Percentiles rank a stretch among this genome's conserved stretches.
Conservation (phyloP, 306 rosid species). For the Begonia peltatifolia region DNA sequence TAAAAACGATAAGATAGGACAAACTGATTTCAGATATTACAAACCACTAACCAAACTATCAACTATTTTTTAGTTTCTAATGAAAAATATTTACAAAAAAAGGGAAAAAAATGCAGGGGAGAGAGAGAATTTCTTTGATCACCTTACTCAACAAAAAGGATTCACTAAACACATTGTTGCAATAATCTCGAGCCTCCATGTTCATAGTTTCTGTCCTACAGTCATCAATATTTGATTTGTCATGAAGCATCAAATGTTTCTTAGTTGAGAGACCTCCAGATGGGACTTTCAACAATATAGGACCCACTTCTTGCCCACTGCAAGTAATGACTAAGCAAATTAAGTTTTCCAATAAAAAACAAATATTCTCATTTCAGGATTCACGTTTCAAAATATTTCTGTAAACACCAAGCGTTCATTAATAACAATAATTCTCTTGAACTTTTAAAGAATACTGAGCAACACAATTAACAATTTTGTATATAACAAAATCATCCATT, state of each 20-base stretch:
- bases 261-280: conserved; percentile 15
- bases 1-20: not conserved
- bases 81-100: not conserved
- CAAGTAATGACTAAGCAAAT: conserved; percentile 2
- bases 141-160: conserved; percentile 42
- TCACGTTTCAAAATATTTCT: no score
- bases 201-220: conserved; percentile 16
- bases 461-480: not conserved
- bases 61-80: not conserved
- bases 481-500: not conserved
- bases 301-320: conserved; percentile 76
- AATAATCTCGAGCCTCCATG: conserved; percentile 16
- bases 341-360: no score
- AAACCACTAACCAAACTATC: not conserved
- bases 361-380: no score
- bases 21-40: not conserved
- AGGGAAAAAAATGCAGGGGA: no score
- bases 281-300: conserved; percentile 39
- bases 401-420: no score
- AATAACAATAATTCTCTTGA: no score
- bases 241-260: conserved; percentile 17
- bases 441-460: no score
- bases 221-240: conserved; percentile 16
- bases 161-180: conserved; percentile 14
- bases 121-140: conserved; percentile 4